phyloP scores from a whole-genome alignment of 176 grass and related monocot genomes.

The Oryza glaberrima region DNA sequence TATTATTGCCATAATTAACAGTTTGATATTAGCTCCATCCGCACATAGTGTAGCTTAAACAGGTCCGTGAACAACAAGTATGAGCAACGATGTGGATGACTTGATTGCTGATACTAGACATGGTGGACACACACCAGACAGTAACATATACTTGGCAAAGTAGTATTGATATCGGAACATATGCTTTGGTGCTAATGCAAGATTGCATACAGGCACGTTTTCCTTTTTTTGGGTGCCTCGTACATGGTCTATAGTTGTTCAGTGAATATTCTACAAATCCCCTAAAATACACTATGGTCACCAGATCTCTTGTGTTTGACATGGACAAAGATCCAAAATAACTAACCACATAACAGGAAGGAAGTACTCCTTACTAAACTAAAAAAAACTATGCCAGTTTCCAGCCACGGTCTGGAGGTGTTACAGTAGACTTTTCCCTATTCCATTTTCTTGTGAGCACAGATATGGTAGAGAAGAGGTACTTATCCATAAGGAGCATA shows the following conservation, averaged over 20 bases:
- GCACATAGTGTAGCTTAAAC: background rate
- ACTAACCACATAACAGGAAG: background rate
- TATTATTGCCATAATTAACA: background rate
- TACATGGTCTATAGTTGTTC: background rate
- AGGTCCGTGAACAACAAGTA: background rate
- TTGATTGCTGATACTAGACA: background rate
- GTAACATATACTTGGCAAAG: background rate
- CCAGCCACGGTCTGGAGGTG: background rate
- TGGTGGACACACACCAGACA: background rate
- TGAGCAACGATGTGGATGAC: background rate
- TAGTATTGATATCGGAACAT: background rate
- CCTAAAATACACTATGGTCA: background rate
- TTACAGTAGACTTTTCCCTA: background rate
- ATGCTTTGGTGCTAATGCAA: background rate
- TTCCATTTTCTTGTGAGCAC: background rate
- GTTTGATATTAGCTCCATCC: background rate
- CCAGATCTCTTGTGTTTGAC: background rate
- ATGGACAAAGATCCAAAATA: conserved; percentile 19
- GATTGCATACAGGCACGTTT: background rate
- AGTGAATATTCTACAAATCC: background rate
- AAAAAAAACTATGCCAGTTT: background rate
- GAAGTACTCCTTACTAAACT: background rate
- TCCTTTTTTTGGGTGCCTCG: background rate
- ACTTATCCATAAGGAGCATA: background rate
- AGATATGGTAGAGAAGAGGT: background rate